Evolutionary conservation across 2,329 filamentous ascomycete species (phyloP).

Genomic region (Hypoxylon sp.): DNA sequence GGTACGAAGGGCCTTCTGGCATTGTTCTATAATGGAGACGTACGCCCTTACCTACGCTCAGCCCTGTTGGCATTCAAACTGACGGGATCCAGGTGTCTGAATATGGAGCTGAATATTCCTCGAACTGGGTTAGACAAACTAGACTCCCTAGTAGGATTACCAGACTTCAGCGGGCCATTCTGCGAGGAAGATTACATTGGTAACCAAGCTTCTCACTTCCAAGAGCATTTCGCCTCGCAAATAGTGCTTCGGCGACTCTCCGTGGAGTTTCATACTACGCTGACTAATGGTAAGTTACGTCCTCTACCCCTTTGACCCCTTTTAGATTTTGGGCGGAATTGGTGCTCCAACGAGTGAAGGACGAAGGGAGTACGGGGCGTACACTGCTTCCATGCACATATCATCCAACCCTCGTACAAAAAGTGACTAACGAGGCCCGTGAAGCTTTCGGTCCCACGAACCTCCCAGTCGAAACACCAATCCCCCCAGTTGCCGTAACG

Average conservation of each 20-base stretch:
- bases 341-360: neutral
- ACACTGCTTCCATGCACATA: neutral
- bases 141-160: slow-evolving; percentile 68
- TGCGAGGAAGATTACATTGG: slow-evolving; percentile 63
- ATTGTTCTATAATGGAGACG: slow-evolving; percentile 70
- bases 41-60: slow-evolving; percentile 49
- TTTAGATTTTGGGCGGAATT: neutral
- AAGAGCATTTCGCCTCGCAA: slow-evolving; percentile 72
- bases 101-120: slow-evolving; percentile 72
- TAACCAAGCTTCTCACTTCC: slow-evolving; percentile 67
- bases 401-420: neutral
- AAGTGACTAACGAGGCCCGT: slow-evolving; percentile 17
- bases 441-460: slow-evolving; percentile 38
- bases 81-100: slow-evolving; percentile 61
- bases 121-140: slow-evolving; percentile 67
- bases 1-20: slow-evolving; percentile 70
- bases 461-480: slow-evolving; percentile 35
- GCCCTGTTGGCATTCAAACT: slow-evolving; percentile 26
- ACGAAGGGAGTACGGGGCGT: neutral
- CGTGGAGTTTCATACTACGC: slow-evolving; percentile 65
- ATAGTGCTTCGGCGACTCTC: slow-evolving; percentile 69
- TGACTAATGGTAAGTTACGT: slow-evolving; percentile 65
- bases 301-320: neutral
- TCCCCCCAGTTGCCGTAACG: slow-evolving; percentile 53
- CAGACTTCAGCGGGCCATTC: slow-evolving; percentile 65